These are phyloP conservation scores for Remersonia thermophila DNA, from an alignment of 2,329 filamentous ascomycete species.

Conservation along the genomic window DNA sequence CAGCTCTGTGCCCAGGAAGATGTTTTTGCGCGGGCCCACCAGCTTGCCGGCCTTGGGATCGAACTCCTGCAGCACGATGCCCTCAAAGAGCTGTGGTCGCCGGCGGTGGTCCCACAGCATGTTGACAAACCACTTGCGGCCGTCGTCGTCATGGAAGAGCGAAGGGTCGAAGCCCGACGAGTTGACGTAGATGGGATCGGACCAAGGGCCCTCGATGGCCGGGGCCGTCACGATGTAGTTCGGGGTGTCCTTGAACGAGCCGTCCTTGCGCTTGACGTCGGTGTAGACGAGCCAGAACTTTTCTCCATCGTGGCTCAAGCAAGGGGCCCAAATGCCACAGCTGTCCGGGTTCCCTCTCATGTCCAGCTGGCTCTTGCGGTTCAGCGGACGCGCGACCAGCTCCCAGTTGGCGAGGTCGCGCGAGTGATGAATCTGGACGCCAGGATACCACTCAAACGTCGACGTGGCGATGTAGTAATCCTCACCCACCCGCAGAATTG, in stretches of 20 bases:
- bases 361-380: conserved; percentile 38
- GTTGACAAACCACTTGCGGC: conserved; percentile 44
- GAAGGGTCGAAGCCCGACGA: conserved; percentile 52
- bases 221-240: conserved; percentile 49
- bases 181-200: conserved; percentile 46
- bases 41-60: conserved; percentile 36
- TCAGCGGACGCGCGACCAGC: conserved; percentile 34
- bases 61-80: conserved; percentile 47
- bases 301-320: conserved; percentile 47
- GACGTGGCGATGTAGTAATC: conserved; percentile 46
- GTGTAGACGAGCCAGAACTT: conserved; percentile 54
- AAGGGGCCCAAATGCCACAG: conserved; percentile 53
- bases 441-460: conserved; percentile 44
- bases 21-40: conserved; percentile 42
- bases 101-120: conserved; percentile 44
- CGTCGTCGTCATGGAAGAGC: conserved; percentile 45
- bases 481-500: conserved; percentile 36
- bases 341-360: conserved; percentile 48
- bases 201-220: conserved; percentile 47
- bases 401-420: conserved; percentile 41
- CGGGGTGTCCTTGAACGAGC: conserved; percentile 50
- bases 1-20: conserved; percentile 43
- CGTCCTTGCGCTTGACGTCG: conserved; percentile 55
- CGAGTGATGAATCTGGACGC: conserved; percentile 43
- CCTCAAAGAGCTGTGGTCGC: conserved; percentile 37